Evolutionary conservation across 495 filamentous ascomycete species (phyloP), one percentile per base, ranked within the genome.

Genomic region (Astrothelium macrocarpum): DNA sequence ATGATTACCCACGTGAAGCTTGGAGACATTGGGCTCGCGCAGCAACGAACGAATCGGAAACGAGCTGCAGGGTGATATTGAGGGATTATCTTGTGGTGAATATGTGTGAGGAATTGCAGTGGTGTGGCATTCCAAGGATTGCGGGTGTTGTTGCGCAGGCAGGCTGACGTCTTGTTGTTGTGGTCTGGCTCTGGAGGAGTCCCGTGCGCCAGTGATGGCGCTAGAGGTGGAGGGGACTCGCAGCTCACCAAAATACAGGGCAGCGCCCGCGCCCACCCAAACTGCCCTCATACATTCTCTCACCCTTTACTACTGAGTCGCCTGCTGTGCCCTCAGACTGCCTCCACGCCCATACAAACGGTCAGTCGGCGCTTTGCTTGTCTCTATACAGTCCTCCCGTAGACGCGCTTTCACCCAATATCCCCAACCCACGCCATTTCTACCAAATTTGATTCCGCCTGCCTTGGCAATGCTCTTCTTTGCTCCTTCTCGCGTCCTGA

Each of bases 101-200:
- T 60, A 31, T 60, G 58, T 28, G 58, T 53, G n/a, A 42, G 29
- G 25, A 11, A 56, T 12, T 11, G 20, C 9, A 9, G 49, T 9
- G 9, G 25, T 9, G 10, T 11, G 20, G 9, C 49, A 56, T 56
- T 56, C 49, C 49, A 29, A 56, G 49, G 49, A 56, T 11, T 56
- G 20, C 23, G 9, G 25, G 49, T 56, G 49, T 56, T 56, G 49
- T 29, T 26, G 49, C 25, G 20, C 49, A 56, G 49, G 49, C 49
- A 56, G 49, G 49, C 49, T 56, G 49, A 56, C 49, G 49, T 56
- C 49, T 56, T 56, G 43, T 56, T 56, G 49, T 56, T 56, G 49
- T 56, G 49, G 49, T 56, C 49, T 56, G 49, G 49, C 49, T 56
- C n/a, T n/a, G n/a, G n/a, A 25, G 20, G 7, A 28, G 49, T 20